Conservation (phyloP, 225 moss, liverwort and hornwort species). For the Marchantia paleacea region DNA sequence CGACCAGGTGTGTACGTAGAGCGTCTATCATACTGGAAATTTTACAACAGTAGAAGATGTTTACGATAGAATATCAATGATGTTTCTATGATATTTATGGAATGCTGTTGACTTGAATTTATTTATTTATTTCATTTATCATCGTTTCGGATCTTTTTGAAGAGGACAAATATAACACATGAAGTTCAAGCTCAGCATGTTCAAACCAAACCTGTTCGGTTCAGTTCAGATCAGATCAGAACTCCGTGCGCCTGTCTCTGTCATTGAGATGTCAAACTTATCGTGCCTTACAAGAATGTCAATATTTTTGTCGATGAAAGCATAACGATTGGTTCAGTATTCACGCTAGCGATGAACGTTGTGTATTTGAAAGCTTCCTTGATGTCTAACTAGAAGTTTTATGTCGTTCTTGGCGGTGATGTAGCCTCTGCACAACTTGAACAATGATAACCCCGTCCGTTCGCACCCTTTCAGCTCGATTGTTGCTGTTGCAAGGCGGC, state of each 20-base stretch:
- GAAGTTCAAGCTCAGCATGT: background rate
- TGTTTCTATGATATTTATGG: no score
- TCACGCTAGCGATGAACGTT: background rate
- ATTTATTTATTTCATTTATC: no score
- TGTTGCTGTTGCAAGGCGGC: slow-evolving; percentile 87
- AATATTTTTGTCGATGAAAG: background rate
- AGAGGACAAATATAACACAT: slow-evolving; percentile 1
- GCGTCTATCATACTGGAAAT: no score
- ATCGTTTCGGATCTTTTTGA: slow-evolving; percentile 7
- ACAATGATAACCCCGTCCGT: slow-evolving; percentile 91
- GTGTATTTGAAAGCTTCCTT: slow-evolving; percentile 5
- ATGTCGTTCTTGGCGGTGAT: slow-evolving; percentile 13
- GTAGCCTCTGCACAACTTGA: slow-evolving; percentile 97
- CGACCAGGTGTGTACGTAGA: no score
- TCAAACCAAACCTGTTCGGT: no score
- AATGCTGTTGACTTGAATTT: no score
- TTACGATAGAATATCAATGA: no score
- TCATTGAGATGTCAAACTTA: no score
- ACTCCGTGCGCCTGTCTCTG: no score
- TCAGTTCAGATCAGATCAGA: no score
- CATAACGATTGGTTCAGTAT: background rate
- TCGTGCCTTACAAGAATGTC: background rate
- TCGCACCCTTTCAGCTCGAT: slow-evolving; percentile 81
- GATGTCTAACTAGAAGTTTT: slow-evolving; percentile 10
- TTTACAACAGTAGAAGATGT: no score